phyloP scores from a whole-genome alignment of 2,329 filamentous ascomycete species.

The Talaromyces albobiverticillius region DNA sequence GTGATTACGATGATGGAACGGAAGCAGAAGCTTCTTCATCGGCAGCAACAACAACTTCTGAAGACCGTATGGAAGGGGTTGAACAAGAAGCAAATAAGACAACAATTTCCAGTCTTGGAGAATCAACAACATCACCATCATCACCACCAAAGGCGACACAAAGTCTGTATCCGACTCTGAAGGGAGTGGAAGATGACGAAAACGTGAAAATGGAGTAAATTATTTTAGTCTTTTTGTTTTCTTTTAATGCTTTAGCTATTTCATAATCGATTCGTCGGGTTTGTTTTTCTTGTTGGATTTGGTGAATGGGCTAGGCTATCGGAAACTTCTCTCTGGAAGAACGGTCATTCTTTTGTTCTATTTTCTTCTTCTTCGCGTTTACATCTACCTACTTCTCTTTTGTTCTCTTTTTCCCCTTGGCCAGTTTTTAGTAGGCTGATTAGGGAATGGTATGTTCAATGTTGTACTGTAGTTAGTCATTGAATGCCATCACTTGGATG shows the following conservation, averaged over 20 bases:
- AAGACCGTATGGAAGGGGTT: slow-evolving; percentile 20
- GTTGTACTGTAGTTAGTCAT: too few species aligned
- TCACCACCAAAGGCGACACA: background rate
- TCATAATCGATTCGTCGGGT: background rate
- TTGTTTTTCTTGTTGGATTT: background rate
- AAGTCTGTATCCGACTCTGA: slow-evolving; percentile 23
- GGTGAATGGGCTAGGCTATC: background rate
- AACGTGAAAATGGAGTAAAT: slow-evolving; percentile 17
- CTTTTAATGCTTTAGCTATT: background rate
- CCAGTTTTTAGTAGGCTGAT: too few species aligned
- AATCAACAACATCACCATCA: slow-evolving; percentile 4
- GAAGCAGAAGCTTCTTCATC: slow-evolving; percentile 8
- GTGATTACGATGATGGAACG: slow-evolving; percentile 43
- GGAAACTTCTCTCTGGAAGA: background rate
- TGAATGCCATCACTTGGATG: too few species aligned
- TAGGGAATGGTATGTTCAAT: too few species aligned
- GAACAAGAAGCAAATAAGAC: slow-evolving; percentile 3
- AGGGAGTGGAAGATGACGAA: slow-evolving; percentile 18
- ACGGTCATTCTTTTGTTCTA: background rate
- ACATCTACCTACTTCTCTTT: background rate
- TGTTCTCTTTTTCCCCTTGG: background rate
- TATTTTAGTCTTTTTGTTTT: background rate
- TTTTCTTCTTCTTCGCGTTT: background rate
- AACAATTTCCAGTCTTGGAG: slow-evolving; percentile 1
- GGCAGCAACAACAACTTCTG: background rate